These are phyloP conservation scores for Plasmodium knowlesi DNA, from an alignment of 169 alveolate species.

Conservation along the genomic window DNA sequence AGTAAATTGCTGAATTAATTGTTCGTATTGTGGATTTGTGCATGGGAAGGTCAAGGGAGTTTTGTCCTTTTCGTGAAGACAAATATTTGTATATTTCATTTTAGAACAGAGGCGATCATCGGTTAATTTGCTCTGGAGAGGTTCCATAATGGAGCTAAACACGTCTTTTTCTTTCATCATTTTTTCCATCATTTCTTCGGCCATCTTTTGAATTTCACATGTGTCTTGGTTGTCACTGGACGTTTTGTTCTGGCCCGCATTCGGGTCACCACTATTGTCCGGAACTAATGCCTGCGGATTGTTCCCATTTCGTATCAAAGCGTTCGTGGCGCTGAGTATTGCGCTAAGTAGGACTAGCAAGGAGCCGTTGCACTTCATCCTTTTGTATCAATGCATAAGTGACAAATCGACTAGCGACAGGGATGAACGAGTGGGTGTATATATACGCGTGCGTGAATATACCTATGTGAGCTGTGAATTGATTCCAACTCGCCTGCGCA, in stretches of 20 bases:
- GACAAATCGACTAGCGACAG: neutral
- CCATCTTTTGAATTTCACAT: slow-evolving; percentile 62
- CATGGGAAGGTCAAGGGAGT: slow-evolving; percentile 39
- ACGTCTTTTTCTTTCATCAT: slow-evolving; percentile 54
- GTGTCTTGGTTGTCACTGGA: slow-evolving; percentile 6
- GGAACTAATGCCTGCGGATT: slow-evolving; percentile 29
- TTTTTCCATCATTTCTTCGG: slow-evolving; percentile 73
- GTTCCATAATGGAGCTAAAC: slow-evolving; percentile 43
- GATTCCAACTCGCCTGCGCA: neutral
- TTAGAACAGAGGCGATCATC: slow-evolving; percentile 30
- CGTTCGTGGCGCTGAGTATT: neutral
- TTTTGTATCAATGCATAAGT: slow-evolving; percentile 15
- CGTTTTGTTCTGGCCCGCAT: neutral
- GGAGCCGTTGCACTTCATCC: slow-evolving; percentile 46
- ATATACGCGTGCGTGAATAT: neutral
- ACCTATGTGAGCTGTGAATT: neutral
- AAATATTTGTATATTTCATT: slow-evolving; percentile 39
- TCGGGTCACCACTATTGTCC: neutral
- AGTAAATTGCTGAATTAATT: slow-evolving; percentile 42
- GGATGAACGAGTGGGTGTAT: neutral
- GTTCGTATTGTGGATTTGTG: slow-evolving; percentile 48
- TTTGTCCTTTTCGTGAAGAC: slow-evolving; percentile 58
- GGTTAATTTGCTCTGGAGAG: slow-evolving; percentile 47
- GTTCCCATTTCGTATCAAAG: slow-evolving; percentile 42
- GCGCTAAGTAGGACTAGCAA: slow-evolving; percentile 13